These are phyloP conservation scores for Leishmania tarentolae DNA, from an alignment of 208 protist genomes.

Conservation along the genomic window DNA sequence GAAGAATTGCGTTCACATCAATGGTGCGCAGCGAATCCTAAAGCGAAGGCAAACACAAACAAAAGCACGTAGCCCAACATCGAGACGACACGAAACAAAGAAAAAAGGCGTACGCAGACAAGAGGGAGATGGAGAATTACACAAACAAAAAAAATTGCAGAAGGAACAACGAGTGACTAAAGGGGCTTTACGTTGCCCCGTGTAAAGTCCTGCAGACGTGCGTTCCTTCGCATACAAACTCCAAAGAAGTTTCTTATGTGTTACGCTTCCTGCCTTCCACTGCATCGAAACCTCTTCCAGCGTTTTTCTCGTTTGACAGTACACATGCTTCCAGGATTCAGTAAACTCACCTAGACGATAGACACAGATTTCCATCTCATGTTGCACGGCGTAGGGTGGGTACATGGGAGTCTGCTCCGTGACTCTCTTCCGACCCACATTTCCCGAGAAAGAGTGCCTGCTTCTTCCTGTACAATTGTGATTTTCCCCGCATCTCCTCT, in stretches of 20 bases:
- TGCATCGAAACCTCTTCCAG: background rate
- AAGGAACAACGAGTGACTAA: background rate
- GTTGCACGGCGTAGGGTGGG: background rate
- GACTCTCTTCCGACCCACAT: background rate
- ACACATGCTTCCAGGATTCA: background rate
- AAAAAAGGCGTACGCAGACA: background rate
- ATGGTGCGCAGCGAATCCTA: background rate
- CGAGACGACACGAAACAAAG: background rate
- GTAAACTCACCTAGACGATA: background rate
- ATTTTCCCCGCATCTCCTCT: background rate
- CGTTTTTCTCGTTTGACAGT: background rate
- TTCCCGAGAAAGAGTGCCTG: background rate
- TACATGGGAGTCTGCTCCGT: background rate
- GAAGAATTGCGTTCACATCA: background rate
- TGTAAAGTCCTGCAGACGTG: background rate
- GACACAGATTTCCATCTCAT: background rate
- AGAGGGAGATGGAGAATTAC: background rate
- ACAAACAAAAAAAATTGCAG: background rate
- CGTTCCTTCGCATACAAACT: background rate
- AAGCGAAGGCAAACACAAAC: background rate
- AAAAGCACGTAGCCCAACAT: background rate
- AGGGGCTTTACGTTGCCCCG: background rate
- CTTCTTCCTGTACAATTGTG: background rate
- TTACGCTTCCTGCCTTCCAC: background rate
- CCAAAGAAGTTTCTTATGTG: background rate